Percentiles rank a stretch among this genome's conserved stretches.
Conservation (phyloP, 1,139 yeast species). For the Yamadazyma atlantica region DNA sequence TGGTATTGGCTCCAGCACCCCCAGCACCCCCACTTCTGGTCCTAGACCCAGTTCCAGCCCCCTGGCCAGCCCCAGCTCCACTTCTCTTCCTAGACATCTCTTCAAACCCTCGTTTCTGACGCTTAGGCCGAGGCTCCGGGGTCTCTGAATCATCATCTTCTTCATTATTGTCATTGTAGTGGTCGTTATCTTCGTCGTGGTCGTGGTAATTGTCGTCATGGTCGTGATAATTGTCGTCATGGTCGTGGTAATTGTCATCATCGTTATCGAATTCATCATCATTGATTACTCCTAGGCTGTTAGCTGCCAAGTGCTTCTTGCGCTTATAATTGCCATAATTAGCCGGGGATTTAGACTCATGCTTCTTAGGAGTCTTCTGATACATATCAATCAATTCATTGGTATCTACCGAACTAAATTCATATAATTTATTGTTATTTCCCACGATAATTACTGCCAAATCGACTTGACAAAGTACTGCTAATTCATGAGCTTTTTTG, state of each 20-base stretch:
- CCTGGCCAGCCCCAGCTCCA: too few species aligned
- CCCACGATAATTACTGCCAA: conserved; percentile 88
- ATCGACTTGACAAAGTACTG: conserved; percentile 91
- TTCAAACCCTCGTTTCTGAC: background rate
- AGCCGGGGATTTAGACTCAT: conserved; percentile 61
- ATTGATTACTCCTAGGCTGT: conserved; percentile 4
- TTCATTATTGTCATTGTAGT: conserved; percentile 5
- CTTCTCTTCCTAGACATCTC: too few species aligned
- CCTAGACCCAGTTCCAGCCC: too few species aligned
- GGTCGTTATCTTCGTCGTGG: conserved; percentile 12
- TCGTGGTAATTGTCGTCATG: conserved; percentile 12
- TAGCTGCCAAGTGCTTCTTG: conserved; percentile 23
- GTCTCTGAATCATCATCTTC: conserved; percentile 2
- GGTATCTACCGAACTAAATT: conserved; percentile 74
- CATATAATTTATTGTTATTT: conserved; percentile 77
- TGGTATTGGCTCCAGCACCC: too few species aligned
- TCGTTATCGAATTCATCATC: conserved; percentile 13
- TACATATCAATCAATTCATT: conserved; percentile 60
- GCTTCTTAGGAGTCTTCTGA: conserved; percentile 34
- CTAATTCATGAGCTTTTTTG: conserved; percentile 93
- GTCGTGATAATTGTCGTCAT: background rate
- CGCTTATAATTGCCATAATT: conserved; percentile 52
- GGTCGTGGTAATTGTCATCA: conserved; percentile 13
- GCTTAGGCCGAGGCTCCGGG: conserved; percentile 1
- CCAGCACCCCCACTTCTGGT: too few species aligned